Percentiles rank a stretch among this genome's conserved stretches.
Conservation (phyloP, 2,329 filamentous ascomycete genomes). For the Claviceps sp. region DNA sequence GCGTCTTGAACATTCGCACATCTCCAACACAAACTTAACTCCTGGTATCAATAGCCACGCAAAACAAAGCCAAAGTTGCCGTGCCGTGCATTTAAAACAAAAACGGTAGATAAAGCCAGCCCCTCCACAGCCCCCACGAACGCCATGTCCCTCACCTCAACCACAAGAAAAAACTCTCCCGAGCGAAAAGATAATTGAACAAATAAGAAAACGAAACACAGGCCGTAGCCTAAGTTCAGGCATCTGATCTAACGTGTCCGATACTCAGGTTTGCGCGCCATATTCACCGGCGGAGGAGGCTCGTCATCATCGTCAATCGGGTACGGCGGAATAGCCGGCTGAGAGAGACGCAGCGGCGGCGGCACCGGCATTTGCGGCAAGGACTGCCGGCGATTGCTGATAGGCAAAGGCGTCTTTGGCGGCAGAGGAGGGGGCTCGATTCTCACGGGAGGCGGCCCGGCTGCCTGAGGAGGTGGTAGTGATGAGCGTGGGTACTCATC, state of each 20-base stretch:
- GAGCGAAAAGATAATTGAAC: too few species aligned
- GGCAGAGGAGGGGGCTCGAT: constrained; percentile 58
- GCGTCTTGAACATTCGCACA: background rate
- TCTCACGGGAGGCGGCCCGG: constrained; percentile 18
- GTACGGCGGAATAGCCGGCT: constrained; percentile 50
- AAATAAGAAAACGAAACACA: background rate
- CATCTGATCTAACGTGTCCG: constrained; percentile 16
- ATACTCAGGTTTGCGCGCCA: constrained; percentile 72
- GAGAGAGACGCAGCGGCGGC: constrained; percentile 15
- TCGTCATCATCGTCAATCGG: constrained; percentile 60
- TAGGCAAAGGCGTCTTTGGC: constrained; percentile 60
- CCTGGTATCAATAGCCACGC: background rate
- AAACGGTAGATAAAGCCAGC: background rate
- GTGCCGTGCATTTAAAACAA: background rate
- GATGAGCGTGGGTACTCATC: constrained; percentile 41
- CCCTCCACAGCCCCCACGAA: background rate
- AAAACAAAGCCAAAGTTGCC: background rate
- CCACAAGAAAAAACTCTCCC: background rate
- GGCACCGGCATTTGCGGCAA: constrained; percentile 15
- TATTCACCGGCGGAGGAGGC: constrained; percentile 72
- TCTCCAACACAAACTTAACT: background rate
- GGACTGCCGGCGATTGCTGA: constrained; percentile 12
- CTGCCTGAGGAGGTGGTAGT: constrained; percentile 19
- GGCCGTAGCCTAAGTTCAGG: background rate
- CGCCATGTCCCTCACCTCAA: background rate